Conservation (phyloP, 1,139 yeast species). For the Pichia inconspicua region DNA sequence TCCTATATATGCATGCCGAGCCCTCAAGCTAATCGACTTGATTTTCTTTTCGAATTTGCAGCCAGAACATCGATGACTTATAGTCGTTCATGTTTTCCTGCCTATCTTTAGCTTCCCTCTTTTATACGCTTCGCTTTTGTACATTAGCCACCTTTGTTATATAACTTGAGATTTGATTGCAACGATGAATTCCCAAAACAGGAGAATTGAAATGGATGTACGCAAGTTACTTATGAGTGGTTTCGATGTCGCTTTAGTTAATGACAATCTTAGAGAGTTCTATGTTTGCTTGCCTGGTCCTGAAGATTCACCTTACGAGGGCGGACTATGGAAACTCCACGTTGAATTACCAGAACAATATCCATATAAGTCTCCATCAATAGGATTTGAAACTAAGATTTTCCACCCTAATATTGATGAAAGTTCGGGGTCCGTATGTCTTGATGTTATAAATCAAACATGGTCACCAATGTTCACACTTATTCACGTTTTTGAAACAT, state of each 20-base stretch:
- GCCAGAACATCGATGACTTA: background rate
- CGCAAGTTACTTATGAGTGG: constrained; percentile 95
- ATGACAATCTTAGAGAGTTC: constrained; percentile 89
- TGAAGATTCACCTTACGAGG: constrained; percentile 77
- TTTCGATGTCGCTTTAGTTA: constrained; percentile 76
- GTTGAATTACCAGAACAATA: constrained; percentile 94
- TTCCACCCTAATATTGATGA: constrained; percentile 93
- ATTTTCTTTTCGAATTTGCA: background rate
- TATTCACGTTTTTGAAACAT: constrained; percentile 84
- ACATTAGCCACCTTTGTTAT: background rate
- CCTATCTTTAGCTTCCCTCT: background rate
- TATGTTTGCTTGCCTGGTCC: constrained; percentile 86
- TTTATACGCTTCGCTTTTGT: background rate
- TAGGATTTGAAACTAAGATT: constrained; percentile 86
- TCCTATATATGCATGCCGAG: background rate
- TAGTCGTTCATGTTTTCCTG: background rate
- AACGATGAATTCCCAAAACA: constrained; percentile 4
- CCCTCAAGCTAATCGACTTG: too few relatives aligned
- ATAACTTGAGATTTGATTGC: too few relatives aligned
- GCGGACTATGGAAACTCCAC: constrained; percentile 85
- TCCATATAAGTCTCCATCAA: constrained; percentile 92
- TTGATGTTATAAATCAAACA: constrained; percentile 93
- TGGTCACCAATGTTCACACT: constrained; percentile 98
- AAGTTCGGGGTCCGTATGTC: constrained; percentile 85
- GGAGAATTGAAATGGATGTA: constrained; percentile 89